Evolutionary conservation across 345 rosid genomes (phyloP), one percentile per base, ranked within the genome.

Genomic region (Eucalyptus pumila): DNA sequence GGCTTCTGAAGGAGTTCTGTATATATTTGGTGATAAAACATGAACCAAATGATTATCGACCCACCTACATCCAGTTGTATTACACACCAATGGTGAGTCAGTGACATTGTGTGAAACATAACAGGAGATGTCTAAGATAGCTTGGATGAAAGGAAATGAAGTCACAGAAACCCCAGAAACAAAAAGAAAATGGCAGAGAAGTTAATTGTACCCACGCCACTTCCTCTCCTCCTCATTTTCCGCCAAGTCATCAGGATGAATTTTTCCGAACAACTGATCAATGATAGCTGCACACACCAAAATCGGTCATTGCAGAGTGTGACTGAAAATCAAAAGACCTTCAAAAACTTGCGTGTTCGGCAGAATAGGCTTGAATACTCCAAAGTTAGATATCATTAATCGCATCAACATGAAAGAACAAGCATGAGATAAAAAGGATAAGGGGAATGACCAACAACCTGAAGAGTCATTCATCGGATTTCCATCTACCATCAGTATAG

Each of bases 21-120:
- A 98, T 67, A 97, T 98, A 93, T 98, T 97, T 80, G 99, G 99
- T 50, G 98, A 97, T 89, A 97, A 91, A 88, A 98, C 92, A 93
- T 97, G 99, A 89, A 97, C 99, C 93, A 98, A 93, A 92, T 96
- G 98, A 92, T 94, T 93, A 92, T 98, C 98, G 23, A 97, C 99
- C 99, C 98, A 98, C 94, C 99, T 96, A 87, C 89, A 92, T 86
- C 88, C 50, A 88, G 86, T 89, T 85, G 60, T 87, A 56, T 80
- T 34, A 42, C 47, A 58, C 45, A 45, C 37, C 80, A 86, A 54
- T 52, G 87, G 58, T 80, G 49, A 80, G 83, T 16, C 13, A 5
- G 21, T 47, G 19, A 13, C 62, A 15, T 50, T 48, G 58, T 16
- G 5, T 34, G 30, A 17, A n/a, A 58, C 42, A 10, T 76, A 44